A percentile compares a stretch with the other conserved stretches of the same genome.
Conservation (phyloP, 306 rosid species). For the Astragalus membranaceus region DNA sequence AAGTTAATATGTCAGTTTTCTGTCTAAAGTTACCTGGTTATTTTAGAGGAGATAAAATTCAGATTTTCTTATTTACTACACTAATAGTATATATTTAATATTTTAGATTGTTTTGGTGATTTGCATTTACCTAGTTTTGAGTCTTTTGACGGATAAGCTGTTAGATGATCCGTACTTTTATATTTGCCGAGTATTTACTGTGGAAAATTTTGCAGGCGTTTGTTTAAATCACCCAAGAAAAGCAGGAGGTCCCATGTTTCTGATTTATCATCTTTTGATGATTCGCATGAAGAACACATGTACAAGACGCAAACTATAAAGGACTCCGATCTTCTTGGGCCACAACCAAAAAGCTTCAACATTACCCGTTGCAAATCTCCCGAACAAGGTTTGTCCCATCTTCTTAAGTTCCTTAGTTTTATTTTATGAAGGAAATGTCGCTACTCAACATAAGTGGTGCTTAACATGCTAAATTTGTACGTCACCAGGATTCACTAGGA, state of each 20-base stretch:
- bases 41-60: neutral
- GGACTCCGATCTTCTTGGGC: conserved; percentile 23
- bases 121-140: neutral
- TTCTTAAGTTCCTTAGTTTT: conserved; percentile 14
- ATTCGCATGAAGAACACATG: conserved; percentile 31
- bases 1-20: neutral
- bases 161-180: neutral
- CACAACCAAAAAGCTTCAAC: conserved; percentile 27
- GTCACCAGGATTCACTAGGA: conserved; percentile 34
- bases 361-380: conserved; percentile 41
- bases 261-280: conserved; percentile 46
- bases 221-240: conserved; percentile 51
- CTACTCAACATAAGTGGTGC: neutral
- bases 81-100: neutral
- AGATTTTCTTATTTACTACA: neutral
- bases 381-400: conserved; percentile 42
- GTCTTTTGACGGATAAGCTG: neutral
- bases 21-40: neutral
- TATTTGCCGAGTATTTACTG: neutral
- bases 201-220: conserved; percentile 47
- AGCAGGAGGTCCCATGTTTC: conserved; percentile 38
- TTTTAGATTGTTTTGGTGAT: conserved; percentile 1
- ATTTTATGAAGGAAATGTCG: neutral
- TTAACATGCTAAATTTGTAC: neutral
- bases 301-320: conserved; percentile 28